phyloP scores from a whole-genome alignment of 495 filamentous ascomycete species.

The Cudoniella acicularis region DNA sequence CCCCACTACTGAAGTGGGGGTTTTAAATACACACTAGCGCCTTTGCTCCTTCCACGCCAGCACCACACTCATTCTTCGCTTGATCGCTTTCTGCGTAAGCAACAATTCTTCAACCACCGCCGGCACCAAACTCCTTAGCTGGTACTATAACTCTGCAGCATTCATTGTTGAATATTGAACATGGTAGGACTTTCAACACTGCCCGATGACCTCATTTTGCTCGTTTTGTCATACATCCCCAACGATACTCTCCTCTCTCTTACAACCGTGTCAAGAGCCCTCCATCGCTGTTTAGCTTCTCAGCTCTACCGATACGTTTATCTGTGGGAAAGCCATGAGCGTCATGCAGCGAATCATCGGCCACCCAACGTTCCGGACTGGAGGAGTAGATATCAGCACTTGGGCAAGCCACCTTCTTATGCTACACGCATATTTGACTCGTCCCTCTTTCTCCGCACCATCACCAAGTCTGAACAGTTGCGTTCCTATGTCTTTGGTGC shows the following conservation, averaged over 20 bases:
- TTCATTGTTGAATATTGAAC: neutral
- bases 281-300: neutral
- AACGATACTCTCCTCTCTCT: neutral
- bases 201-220: neutral
- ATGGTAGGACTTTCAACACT: neutral
- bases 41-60: neutral
- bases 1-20: neutral
- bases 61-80: neutral
- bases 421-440: neutral
- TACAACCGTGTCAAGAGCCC: neutral
- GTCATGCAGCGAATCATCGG: neutral
- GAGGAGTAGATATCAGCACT: neutral
- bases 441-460: constrained; percentile 1
- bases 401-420: neutral
- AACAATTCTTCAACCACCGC: neutral
- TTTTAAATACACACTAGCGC: neutral
- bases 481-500: neutral
- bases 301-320: neutral
- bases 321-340: neutral
- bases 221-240: neutral
- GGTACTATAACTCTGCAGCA: neutral
- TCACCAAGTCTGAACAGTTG: neutral
- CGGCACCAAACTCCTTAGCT: neutral
- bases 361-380: neutral
- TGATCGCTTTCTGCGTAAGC: neutral